Evolutionary conservation across 2,329 filamentous ascomycete species (phyloP).

Genomic region (Pseudogymnoascus sp.): DNA sequence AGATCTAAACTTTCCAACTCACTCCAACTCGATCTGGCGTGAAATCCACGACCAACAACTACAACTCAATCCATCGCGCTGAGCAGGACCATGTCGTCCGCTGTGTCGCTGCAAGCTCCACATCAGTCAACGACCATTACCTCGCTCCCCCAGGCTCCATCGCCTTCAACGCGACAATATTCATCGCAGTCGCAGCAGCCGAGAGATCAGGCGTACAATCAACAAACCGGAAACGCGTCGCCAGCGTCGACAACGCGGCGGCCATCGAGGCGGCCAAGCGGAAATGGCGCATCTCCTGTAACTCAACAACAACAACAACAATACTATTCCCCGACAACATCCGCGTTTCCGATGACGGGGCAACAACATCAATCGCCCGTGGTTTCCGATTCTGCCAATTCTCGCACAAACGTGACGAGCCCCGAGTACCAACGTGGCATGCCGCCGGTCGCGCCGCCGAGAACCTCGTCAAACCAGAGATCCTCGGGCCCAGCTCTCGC

Average conservation of each 20-base stretch:
- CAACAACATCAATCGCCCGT: constrained; percentile 6
- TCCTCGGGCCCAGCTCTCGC: constrained; percentile 26
- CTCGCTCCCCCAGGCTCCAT: constrained; percentile 39
- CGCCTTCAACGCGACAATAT: constrained; percentile 44
- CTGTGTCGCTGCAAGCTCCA: constrained; percentile 53
- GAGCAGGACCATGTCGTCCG: constrained; percentile 49
- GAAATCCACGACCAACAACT: background rate
- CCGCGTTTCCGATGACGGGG: constrained; percentile 3
- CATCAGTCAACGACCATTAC: constrained; percentile 42
- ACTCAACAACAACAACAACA: constrained; percentile 21
- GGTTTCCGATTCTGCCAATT: background rate
- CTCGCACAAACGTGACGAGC: background rate
- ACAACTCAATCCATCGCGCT: background rate
- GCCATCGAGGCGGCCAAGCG: constrained; percentile 46
- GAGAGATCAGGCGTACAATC: constrained; percentile 46
- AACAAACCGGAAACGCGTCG: constrained; percentile 32
- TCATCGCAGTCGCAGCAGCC: constrained; percentile 44
- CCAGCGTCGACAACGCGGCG: constrained; percentile 42
- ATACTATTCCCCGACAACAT: constrained; percentile 22
- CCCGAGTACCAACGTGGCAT: constrained; percentile 50
- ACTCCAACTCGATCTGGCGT: background rate
- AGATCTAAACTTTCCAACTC: background rate
- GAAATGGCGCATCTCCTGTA: constrained; percentile 34
- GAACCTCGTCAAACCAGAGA: constrained; percentile 69
- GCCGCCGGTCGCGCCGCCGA: constrained; percentile 67